Percentiles rank a stretch among this genome's conserved stretches.
phyloP scores from a whole-genome alignment of 176 grass and related monocot genomes.

The Avena insularis region DNA sequence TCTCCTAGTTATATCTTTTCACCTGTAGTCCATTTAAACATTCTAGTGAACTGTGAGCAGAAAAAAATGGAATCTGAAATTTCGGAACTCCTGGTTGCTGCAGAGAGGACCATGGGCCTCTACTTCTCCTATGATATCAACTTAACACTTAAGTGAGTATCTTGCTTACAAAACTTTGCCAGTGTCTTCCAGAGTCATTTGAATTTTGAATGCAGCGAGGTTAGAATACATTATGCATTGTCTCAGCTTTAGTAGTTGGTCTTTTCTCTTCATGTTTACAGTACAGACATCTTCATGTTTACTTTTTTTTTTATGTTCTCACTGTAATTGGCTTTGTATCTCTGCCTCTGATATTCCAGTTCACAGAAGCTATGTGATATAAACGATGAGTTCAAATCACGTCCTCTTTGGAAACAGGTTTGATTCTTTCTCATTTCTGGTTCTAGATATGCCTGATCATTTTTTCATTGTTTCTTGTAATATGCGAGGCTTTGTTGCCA shows the following conservation, averaged over 20 bases:
- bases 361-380: conserved; percentile 80
- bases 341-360: conserved; percentile 54
- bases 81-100: conserved; percentile 70
- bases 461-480: conserved; percentile 34
- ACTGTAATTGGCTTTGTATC: conserved; percentile 29
- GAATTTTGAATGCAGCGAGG: conserved; percentile 9
- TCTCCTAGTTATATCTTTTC: conserved; percentile 20
- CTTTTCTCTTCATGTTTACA: conserved; percentile 6
- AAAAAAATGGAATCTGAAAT: conserved; percentile 89
- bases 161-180: conserved; percentile 19
- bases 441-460: neutral
- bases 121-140: conserved; percentile 96
- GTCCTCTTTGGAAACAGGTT: conserved; percentile 97
- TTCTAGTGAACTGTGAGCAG: conserved; percentile 60
- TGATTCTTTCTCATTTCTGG: conserved; percentile 41
- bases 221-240: conserved; percentile 7
- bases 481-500: conserved; percentile 14
- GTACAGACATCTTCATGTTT: neutral
- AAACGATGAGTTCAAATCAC: conserved; percentile 65
- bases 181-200: conserved; percentile 15
- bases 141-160: conserved; percentile 83
- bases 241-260: conserved; percentile 10
- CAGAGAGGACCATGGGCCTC: conserved; percentile 77
- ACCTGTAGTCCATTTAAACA: conserved; percentile 27
- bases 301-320: conserved; percentile 8